Evolutionary conservation across 306 rosid genomes (phyloP), one percentile per base, ranked within the genome.

Genomic region (Lathyrus sativus): DNA sequence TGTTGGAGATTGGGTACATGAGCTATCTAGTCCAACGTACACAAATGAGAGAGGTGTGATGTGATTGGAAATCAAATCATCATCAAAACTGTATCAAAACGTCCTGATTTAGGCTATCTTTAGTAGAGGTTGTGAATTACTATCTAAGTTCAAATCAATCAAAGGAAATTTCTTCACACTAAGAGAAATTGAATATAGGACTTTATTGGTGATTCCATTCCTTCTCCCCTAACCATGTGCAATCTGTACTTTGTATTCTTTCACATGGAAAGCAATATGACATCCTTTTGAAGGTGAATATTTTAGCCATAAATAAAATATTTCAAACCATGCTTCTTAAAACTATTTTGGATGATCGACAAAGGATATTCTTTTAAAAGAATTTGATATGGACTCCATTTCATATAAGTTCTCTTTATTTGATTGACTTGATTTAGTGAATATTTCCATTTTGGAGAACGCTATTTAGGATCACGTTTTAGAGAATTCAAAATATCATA

Each of bases 131-230:
- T 92, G 96, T 74, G 69, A 79, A 24, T 24, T 4, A 9, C 22
- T 92, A 6, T 85, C 89, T 1, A 18, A 86, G 73, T 79, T 89
- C 33, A 29, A 29, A 29, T 92, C 73, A 72, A 73, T 75, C 80
- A 95, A 3, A 12, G 11, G 12, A 83, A 71, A 29, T 89, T 92
- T 77, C 91, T 92, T 24, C 26, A 24, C 26, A 24, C 26, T 2
- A 24, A 24, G 26, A 24, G 26, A 24, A 24, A 82, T 62, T 88
- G 79, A 73, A 80, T 83, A 55, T 87, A 82, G 88, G 89, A 86
- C 9, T 92, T 92, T 67, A 61, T 88, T 7, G 95, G 96, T 2
- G 96, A 88, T 81, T 92, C 98, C 73, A 92, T 92, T 26, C 4
- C 29, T 26, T 3, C 56, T 85, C 90, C 7, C 86, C 91, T 7